Base-by-base conservation (phyloP, 2,329 filamentous ascomycete genomes). In the Dichotomopilus funicola region DNA sequence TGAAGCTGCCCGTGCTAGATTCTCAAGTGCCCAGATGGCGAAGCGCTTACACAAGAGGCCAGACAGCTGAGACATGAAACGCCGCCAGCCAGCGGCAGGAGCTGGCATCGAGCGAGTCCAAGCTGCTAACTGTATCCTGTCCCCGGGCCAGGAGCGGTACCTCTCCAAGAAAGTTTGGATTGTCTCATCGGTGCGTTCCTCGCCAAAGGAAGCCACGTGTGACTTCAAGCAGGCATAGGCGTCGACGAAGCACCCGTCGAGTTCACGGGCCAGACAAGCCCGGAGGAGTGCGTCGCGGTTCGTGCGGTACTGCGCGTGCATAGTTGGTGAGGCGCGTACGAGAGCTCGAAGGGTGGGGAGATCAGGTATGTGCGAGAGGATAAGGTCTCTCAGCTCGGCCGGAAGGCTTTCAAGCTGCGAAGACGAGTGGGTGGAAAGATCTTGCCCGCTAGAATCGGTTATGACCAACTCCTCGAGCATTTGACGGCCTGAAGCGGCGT, bases 211-310 rank as follows among this genome's bases (percentile, higher is more conserved):
- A 6, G 4, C 7, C 42, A 13, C 41, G 9, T 41, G 42, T 7
- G 50, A 52, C 42, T 10, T 46, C 7, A 34, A 7, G 13, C 50
- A 52, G 35, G 42, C 50, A 8, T 52, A 34, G 35, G 50, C 50
- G 27, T 52, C 33, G 34, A 45, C 42, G 13, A 49, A 6, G 10
- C 44, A 31, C 13, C 49, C 40, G 31, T 44, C 49, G 13, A 51
- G 13, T 9, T 51, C 49, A 42, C 50, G 50, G 9, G 11, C 50
- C 6, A 52, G 6, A 13, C 27, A 41, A 10, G 43, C 43, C 9
- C 42, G 13, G 12, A 53, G 36, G 27, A 53, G 10, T 5, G 7
- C n/a, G 35, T 46, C 35, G 35, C 50, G 50, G 50, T 53, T 41
- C 12, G 4, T 35, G 5, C 11, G 13, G 36, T 53, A 46, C 27